Conservation (phyloP, 2,329 filamentous ascomycete genomes). For the Endoconidiophora laricicola region DNA sequence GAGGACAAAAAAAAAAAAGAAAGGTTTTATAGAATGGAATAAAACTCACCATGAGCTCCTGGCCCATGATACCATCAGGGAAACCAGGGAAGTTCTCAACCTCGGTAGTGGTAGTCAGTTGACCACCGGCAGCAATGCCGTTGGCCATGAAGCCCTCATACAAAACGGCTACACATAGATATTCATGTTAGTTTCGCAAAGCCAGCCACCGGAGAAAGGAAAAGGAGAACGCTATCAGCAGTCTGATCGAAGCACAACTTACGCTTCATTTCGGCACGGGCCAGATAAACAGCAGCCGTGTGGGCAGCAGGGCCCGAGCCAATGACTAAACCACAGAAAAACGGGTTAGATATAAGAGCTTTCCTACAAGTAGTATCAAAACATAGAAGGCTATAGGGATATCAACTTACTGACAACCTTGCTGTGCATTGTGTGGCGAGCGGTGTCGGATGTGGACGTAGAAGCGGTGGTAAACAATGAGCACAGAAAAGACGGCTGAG, state of each 20-base stretch:
- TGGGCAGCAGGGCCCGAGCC: conserved; percentile 95
- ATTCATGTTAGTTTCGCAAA: background rate
- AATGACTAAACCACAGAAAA: conserved; percentile 36
- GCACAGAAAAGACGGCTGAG: conserved; percentile 2
- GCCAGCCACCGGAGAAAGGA: background rate
- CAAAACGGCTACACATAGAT: conserved; percentile 45
- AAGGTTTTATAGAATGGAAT: background rate
- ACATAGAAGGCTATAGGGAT: background rate
- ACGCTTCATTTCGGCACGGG: conserved; percentile 83
- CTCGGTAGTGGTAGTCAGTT: conserved; percentile 95
- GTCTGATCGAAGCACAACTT: conserved; percentile 18
- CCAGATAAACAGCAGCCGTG: conserved; percentile 91
- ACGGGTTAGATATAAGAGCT: background rate
- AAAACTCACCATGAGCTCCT: conserved; percentile 58
- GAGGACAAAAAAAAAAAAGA: background rate
- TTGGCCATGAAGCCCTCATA: conserved; percentile 98
- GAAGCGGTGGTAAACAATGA: background rate
- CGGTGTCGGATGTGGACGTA: background rate
- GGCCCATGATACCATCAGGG: conserved; percentile 71
- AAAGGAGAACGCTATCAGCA: background rate
- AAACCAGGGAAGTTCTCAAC: conserved; percentile 98
- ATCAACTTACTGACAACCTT: conserved; percentile 66
- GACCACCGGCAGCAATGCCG: conserved; percentile 86
- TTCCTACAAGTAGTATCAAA: background rate
- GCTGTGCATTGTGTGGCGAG: conserved; percentile 52